Conservation (phyloP, 306 rosid species). For the Quercus wislizeni region DNA sequence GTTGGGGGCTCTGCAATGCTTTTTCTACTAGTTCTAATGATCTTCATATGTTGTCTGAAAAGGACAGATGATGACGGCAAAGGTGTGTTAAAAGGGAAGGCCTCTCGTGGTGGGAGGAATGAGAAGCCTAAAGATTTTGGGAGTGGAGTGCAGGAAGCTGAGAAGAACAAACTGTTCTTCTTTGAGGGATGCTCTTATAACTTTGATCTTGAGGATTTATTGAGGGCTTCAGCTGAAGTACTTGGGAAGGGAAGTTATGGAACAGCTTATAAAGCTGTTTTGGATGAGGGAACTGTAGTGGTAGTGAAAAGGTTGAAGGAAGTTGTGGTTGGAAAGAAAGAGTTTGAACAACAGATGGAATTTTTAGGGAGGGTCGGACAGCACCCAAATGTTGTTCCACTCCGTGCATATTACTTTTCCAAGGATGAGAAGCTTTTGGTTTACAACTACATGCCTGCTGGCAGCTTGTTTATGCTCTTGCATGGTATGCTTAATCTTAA, state of each 20-base stretch:
- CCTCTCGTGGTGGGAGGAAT: constrained; percentile 49
- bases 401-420: constrained; percentile 77
- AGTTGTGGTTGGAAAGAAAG: constrained; percentile 64
- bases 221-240: constrained; percentile 88
- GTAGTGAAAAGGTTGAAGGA: constrained; percentile 77
- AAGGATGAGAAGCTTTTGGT: constrained; percentile 88
- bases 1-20: constrained; percentile 49
- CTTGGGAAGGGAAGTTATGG: constrained; percentile 85
- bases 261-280: constrained; percentile 81
- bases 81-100: constrained; percentile 52
- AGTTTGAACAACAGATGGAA: constrained; percentile 84
- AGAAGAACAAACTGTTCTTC: constrained; percentile 76
- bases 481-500: constrained; percentile 50
- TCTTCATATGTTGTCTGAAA: constrained; percentile 43
- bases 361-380: constrained; percentile 58
- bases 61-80: constrained; percentile 29
- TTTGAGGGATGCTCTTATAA: constrained; percentile 57
- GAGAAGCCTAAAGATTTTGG: constrained; percentile 74
- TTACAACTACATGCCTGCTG: constrained; percentile 64
- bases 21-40: constrained; percentile 35
- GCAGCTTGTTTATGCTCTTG: constrained; percentile 71
- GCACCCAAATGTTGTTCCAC: constrained; percentile 65
- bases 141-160: constrained; percentile 80
- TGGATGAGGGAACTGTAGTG: constrained; percentile 79
- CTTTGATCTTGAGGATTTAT: constrained; percentile 79